phyloP scores from a whole-genome alignment of 352 stramenopile genomes.

The Thalassiosira hispida region DNA sequence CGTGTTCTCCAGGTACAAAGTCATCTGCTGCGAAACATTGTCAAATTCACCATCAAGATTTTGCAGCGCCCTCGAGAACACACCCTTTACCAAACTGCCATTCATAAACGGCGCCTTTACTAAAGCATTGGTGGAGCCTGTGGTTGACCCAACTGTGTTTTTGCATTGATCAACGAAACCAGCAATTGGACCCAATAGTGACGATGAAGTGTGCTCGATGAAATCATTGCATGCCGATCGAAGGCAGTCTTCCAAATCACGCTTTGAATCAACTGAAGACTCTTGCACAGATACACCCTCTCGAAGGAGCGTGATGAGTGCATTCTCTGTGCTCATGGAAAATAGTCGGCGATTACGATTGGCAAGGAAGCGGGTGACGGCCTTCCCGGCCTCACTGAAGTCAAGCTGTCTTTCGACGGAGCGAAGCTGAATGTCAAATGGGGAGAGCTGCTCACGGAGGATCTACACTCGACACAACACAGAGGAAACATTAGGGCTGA shows the following conservation, averaged over 20 bases:
- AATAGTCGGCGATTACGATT: conserved; percentile 83
- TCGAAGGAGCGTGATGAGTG: conserved; percentile 77
- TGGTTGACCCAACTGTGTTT: conserved; percentile 22
- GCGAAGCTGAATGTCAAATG: conserved; percentile 84
- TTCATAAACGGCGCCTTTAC: conserved; percentile 62
- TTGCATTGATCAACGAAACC: conserved; percentile 67
- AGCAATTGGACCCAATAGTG: conserved; percentile 59
- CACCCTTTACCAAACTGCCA: conserved; percentile 50
- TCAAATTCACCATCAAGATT: conserved; percentile 55
- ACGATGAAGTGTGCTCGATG: conserved; percentile 79
- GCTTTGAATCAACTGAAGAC: conserved; percentile 81
- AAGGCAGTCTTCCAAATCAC: conserved; percentile 83
- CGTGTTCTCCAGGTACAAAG: conserved; percentile 78
- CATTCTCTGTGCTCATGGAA: conserved; percentile 84
- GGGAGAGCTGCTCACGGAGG: conserved; percentile 82
- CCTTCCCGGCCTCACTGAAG: conserved; percentile 81
- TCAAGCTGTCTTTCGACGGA: conserved; percentile 82
- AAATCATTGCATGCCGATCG: conserved; percentile 82
- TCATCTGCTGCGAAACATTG: conserved; percentile 73
- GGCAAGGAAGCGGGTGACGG: conserved; percentile 79
- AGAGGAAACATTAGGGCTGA: conserved; percentile 4
- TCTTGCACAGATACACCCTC: conserved; percentile 83
- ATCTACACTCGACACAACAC: conserved; percentile 52
- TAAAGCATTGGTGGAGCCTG: conserved; percentile 34
- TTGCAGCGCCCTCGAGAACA: conserved; percentile 52